These are phyloP conservation scores for Zymoseptoria passerinii DNA, from an alignment of 2,329 filamentous ascomycete genomes.

Conservation along the genomic window DNA sequence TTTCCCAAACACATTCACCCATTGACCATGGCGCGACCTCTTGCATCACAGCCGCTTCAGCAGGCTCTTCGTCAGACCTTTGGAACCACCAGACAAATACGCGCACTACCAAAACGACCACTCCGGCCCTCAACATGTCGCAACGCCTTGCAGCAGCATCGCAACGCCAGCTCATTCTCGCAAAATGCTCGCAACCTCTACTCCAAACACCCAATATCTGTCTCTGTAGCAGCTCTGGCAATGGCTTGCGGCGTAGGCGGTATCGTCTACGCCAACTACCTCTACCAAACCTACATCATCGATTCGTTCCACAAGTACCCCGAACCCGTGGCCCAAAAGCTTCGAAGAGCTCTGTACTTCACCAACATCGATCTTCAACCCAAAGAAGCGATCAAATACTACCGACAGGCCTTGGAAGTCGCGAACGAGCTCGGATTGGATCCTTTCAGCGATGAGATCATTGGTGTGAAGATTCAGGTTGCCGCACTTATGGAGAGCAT, in stretches of 20 bases:
- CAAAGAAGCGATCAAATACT: conserved; percentile 71
- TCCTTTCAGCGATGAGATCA: conserved; percentile 80
- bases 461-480: conserved; percentile 80
- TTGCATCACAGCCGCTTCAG: conserved; percentile 15
- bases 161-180: conserved; percentile 17
- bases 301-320: conserved; percentile 52
- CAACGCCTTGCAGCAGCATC: conserved; percentile 10
- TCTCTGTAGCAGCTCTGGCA: conserved; percentile 26
- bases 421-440: conserved; percentile 71
- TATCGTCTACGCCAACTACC: conserved; percentile 38
- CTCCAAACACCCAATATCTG: conserved; percentile 32
- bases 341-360: conserved; percentile 81
- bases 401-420: conserved; percentile 66
- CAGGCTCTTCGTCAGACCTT: conserved; percentile 8
- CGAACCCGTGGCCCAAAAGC: conserved; percentile 62
- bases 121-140: conserved; percentile 8
- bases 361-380: conserved; percentile 69
- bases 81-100: conserved; percentile 10
- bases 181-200: conserved; percentile 29
- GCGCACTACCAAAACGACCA: conserved; percentile 6
- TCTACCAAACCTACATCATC: conserved; percentile 41
- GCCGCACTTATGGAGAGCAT: conserved; percentile 72
- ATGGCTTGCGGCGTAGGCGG: conserved; percentile 34
- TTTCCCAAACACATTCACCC: neutral
- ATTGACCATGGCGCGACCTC: neutral